Evolutionary conservation across 352 stramenopile species (phyloP), one percentile per base, ranked within the genome.

Genomic region (Elongisporangium senticosum): DNA sequence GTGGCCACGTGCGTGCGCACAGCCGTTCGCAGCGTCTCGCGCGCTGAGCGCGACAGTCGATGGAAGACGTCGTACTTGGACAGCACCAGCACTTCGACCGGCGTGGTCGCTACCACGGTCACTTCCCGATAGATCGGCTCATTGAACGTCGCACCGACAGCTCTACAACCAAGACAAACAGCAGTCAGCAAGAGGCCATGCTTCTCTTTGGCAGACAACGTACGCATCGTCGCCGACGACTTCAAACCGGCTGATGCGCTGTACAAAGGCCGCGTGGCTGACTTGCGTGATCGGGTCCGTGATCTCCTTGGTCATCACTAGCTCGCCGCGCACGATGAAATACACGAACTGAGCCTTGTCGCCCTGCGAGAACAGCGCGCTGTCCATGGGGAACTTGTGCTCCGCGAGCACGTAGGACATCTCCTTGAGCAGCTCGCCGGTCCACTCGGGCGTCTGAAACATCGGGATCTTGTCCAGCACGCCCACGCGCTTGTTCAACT

Each of bases 51-150:
- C 1, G 82, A 87, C 1, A 92, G 53, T 0, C 82, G 79, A 59
- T 92, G 79, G 50, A 89, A 92, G 1, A 90, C 79, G 52, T 92
- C 82, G 58, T 92, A 88, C 56, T 92, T 92, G 24, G 82, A 87
- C 0, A 92, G 69, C 11, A 89, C 53, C 13, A 92, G 63, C 15
- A 88, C 63, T 37, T 92, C 77, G 0, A 92, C 77, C 0, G 82
- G 82, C 11, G 82, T 92, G 51, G 55, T 88, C 19, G 82, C 76
- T 4, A 72, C 87, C 7, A 83, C 70, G 0, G 77, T 87, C 39
- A 89, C 72, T 53, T 87, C 75, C 39, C 83, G 79, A 51, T 79
- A 74, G 21, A 88, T 74, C 4, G 65, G 58, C 20, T 89, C 79
- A 33, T 92, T 87, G 61, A 92, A 92, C 58, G 71, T 82, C 17